phyloP scores from a whole-genome alignment of 441 rosid genomes.

The Raphanus hybrid region DNA sequence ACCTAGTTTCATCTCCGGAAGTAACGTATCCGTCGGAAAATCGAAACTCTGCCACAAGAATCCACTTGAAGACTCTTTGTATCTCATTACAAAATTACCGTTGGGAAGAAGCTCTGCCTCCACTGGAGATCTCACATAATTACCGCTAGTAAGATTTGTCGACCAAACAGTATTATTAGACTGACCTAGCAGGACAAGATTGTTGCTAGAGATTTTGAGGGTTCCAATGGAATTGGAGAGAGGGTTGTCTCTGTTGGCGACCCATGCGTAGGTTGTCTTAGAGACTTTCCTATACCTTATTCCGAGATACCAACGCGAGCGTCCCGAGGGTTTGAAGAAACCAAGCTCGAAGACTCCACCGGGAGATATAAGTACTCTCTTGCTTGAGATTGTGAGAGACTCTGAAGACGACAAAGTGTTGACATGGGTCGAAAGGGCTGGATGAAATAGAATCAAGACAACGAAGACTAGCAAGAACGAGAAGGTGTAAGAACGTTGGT shows the following conservation, averaged over 20 bases:
- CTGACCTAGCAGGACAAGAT: background rate
- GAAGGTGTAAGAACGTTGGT: background rate
- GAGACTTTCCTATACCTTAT: background rate
- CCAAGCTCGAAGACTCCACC: background rate
- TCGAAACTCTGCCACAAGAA: constrained; percentile 1
- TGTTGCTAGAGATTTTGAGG: background rate
- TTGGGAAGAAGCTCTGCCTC: background rate
- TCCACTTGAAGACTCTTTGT: background rate
- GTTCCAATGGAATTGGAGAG: background rate
- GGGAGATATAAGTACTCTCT: background rate
- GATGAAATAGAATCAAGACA: background rate
- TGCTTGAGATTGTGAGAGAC: background rate
- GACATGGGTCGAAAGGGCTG: background rate
- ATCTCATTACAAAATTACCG: background rate
- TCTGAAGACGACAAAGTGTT: background rate
- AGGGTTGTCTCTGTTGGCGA: constrained; percentile 3
- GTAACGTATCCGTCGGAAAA: background rate
- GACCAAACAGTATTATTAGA: background rate
- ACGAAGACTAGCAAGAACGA: background rate
- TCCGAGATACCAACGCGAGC: background rate
- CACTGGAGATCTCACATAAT: background rate
- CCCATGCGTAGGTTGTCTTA: background rate
- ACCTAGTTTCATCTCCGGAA: background rate
- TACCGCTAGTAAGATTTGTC: background rate
- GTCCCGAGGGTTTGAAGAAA: background rate